Percentiles rank a stretch among this genome's conserved stretches.
Conservation (phyloP, 2,329 filamentous ascomycete genomes). For the Aspergillus pseudoviridinutans region DNA sequence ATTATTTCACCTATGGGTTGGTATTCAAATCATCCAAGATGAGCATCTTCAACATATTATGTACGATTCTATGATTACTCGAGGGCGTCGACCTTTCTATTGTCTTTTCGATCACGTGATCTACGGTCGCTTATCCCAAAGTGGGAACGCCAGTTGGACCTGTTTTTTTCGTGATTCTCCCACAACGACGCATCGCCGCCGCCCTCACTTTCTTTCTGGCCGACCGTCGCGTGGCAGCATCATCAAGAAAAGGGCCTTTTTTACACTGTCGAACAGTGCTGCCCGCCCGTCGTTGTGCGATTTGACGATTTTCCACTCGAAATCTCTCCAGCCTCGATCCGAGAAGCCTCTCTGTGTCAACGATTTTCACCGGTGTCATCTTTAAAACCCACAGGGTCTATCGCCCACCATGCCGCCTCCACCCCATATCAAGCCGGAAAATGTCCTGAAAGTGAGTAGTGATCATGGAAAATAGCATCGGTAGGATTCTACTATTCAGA, state of each 20-base stretch:
- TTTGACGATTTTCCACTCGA: conserved; percentile 13
- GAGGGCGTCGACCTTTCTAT: neutral
- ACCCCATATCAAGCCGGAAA: conserved; percentile 96
- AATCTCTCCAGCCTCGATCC: conserved; percentile 2
- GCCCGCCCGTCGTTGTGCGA: conserved; percentile 26
- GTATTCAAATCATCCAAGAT: neutral
- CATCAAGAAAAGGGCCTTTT: conserved; percentile 17
- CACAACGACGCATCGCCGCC: conserved; percentile 23
- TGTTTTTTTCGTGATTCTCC: conserved; percentile 33
- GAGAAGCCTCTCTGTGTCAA: conserved; percentile 8
- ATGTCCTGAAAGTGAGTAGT: conserved; percentile 75
- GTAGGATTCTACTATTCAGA: neutral
- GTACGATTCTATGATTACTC: neutral
- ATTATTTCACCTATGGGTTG: neutral
- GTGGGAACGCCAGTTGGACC: conserved; percentile 23
- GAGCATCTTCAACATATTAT: neutral
- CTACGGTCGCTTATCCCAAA: conserved; percentile 34
- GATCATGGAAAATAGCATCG: neutral
- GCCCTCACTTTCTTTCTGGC: conserved; percentile 7
- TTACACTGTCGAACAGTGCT: conserved; percentile 23
- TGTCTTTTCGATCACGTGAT: conserved; percentile 23
- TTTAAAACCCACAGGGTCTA: conserved; percentile 24
- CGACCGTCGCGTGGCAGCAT: conserved; percentile 36
- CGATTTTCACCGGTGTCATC: conserved; percentile 13
- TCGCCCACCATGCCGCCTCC: conserved; percentile 77